Evolutionary conservation across 352 stramenopile species (phyloP).

Genomic region (Phytophthora pistaciae): DNA sequence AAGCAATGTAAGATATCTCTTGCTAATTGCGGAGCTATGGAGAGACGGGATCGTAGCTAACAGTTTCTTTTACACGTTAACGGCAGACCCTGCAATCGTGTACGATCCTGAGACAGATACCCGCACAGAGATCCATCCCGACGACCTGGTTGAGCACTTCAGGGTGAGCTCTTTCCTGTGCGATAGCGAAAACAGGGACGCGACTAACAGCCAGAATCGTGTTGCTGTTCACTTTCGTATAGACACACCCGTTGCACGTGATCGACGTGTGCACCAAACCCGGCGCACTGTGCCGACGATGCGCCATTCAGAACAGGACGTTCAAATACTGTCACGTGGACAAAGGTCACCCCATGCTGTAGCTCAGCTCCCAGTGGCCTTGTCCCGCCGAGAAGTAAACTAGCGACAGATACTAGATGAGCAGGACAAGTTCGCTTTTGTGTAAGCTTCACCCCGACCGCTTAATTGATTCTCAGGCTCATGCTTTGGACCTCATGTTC

Average conservation of each 20-base stretch:
- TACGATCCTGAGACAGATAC: slow-evolving; percentile 58
- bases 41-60: not conserved
- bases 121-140: slow-evolving; percentile 48
- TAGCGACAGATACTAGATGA: slow-evolving; percentile 3
- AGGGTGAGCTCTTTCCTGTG: slow-evolving; percentile 37
- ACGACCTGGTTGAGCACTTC: slow-evolving; percentile 68
- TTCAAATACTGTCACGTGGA: slow-evolving; percentile 83
- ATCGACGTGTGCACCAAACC: slow-evolving; percentile 69
- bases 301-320: slow-evolving; percentile 36
- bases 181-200: slow-evolving; percentile 8
- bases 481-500: slow-evolving; percentile 26
- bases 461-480: slow-evolving; percentile 19
- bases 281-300: slow-evolving; percentile 55
- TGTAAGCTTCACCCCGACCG: not conserved
- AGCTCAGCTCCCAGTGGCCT: slow-evolving; percentile 5
- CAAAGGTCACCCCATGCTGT: slow-evolving; percentile 82
- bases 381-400: not conserved
- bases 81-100: slow-evolving; percentile 55
- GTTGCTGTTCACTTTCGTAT: slow-evolving; percentile 1
- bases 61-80: not conserved
- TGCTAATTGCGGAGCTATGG: not conserved
- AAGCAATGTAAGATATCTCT: slow-evolving; percentile 53
- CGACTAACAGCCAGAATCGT: slow-evolving; percentile 10
- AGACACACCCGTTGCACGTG: slow-evolving; percentile 78
- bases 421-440: slow-evolving; percentile 2